Percentiles rank a stretch among this genome's conserved stretches.
These are phyloP conservation scores for Melastoma candidum DNA, from an alignment of 441 rosid species.

Conservation along the genomic window DNA sequence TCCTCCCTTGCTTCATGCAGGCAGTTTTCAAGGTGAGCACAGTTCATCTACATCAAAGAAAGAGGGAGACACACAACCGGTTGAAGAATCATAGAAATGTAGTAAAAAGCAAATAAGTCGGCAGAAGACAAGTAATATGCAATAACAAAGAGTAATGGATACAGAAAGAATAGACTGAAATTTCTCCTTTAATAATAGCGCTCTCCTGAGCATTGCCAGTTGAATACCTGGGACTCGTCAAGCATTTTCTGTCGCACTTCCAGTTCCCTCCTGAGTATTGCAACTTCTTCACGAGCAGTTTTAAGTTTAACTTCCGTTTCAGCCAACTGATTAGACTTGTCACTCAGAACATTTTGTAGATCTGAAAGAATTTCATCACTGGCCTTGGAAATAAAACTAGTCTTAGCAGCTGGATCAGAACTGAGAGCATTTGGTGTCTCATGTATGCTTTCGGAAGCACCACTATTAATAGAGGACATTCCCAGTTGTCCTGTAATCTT, in stretches of 20 bases:
- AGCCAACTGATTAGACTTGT: constrained; percentile 48
- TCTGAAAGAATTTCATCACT: constrained; percentile 36
- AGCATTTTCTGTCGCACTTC: constrained; percentile 77
- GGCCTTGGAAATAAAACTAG: constrained; percentile 29
- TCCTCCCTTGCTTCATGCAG: constrained; percentile 98
- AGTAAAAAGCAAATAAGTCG: too few species aligned
- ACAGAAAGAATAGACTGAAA: too few species aligned
- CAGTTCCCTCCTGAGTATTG: constrained; percentile 54
- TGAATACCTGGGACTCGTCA: constrained; percentile 88
- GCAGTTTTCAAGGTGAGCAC: constrained; percentile 96
- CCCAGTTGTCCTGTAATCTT: constrained; percentile 44
- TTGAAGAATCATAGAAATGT: too few species aligned
- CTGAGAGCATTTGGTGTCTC: constrained; percentile 32
- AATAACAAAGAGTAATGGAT: too few species aligned
- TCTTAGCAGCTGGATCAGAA: constrained; percentile 34
- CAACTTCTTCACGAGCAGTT: constrained; percentile 65
- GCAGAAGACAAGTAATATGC: too few species aligned
- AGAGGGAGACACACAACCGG: neutral
- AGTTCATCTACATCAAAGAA: constrained; percentile 63
- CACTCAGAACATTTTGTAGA: constrained; percentile 48
- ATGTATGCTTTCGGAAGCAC: constrained; percentile 75
- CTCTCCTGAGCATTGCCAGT: neutral
- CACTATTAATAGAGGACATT: constrained; percentile 69
- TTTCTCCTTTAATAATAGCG: too few species aligned
- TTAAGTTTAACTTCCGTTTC: constrained; percentile 59